A percentile compares a stretch with the other conserved stretches of the same genome.
Conservation (phyloP, 1,284 basidiomycete genomes). For the Irpex rosettiformis region DNA sequence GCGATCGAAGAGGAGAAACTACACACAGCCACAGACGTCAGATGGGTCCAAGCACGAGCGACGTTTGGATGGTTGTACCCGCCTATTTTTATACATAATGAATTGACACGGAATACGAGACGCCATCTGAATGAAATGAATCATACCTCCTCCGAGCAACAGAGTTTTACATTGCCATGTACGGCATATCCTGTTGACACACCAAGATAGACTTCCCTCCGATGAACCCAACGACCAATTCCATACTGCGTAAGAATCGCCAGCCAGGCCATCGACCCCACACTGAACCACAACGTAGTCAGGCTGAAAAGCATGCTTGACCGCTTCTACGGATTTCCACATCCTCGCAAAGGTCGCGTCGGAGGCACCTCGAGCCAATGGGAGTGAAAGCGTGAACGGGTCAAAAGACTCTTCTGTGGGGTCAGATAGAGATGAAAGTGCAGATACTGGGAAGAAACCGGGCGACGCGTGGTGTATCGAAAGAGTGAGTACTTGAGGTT, state of each 20-base stretch:
- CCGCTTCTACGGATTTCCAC: conserved; percentile 60
- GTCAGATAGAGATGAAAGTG: conserved; percentile 48
- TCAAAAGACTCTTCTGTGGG: conserved; percentile 40
- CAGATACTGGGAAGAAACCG: conserved; percentile 79
- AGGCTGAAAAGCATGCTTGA: conserved; percentile 66
- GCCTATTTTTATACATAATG: conserved; percentile 37
- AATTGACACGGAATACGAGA: conserved; percentile 7
- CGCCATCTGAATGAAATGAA: conserved; percentile 1
- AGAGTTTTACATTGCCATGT: conserved; percentile 60
- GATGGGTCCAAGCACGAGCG: conserved; percentile 80
- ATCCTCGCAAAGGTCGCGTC: conserved; percentile 55
- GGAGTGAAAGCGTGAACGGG: conserved; percentile 76
- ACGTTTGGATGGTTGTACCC: conserved; percentile 83
- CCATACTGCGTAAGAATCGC: conserved; percentile 76
- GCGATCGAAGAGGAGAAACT: background rate
- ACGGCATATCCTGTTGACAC: conserved; percentile 50
- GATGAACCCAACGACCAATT: conserved; percentile 68
- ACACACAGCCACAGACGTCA: conserved; percentile 73
- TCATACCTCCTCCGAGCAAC: conserved; percentile 61
- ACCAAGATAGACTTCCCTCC: conserved; percentile 71
- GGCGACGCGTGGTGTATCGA: conserved; percentile 82
- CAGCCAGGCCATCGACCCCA: conserved; percentile 82
- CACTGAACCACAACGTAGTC: conserved; percentile 84
- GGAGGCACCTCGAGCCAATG: conserved; percentile 67
- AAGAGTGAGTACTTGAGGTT: conserved; percentile 69